These are phyloP conservation scores for Capronia americana DNA, from an alignment of 2,329 filamentous ascomycete species.

Conservation along the genomic window DNA sequence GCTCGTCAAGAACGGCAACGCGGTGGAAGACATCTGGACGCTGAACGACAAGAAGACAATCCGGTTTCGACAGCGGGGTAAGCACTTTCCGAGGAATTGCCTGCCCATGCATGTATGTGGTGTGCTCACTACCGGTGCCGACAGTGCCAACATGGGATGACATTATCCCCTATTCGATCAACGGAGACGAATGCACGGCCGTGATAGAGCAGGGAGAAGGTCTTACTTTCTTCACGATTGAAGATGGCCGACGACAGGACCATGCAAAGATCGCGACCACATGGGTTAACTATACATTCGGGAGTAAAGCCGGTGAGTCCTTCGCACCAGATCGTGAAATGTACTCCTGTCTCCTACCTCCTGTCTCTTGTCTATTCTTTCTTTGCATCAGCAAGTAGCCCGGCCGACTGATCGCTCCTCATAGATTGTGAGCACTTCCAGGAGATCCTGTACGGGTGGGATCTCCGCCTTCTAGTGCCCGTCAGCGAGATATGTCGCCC, in stretches of 20 bases:
- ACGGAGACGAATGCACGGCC: constrained; percentile 17
- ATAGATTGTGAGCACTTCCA: constrained; percentile 23
- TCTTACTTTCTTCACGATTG: constrained; percentile 22
- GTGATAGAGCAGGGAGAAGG: constrained; percentile 19
- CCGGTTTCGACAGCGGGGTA: constrained; percentile 21
- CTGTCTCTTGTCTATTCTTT: not conserved
- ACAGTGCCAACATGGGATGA: constrained; percentile 23
- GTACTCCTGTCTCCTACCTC: not conserved
- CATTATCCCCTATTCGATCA: constrained; percentile 23
- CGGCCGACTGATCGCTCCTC: not conserved
- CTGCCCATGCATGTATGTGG: not conserved
- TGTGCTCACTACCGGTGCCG: not conserved
- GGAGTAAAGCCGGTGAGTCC: constrained; percentile 9
- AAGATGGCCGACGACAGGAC: constrained; percentile 10
- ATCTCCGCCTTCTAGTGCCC: constrained; percentile 16
- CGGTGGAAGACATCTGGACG: constrained; percentile 25
- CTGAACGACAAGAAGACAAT: constrained; percentile 23
- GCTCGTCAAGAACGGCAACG: constrained; percentile 22
- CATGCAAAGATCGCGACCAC: constrained; percentile 18
- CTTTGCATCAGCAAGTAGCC: not conserved
- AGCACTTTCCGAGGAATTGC: constrained; percentile 1
- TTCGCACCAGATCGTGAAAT: not conserved
- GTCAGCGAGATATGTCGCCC: constrained; percentile 21
- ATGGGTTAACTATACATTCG: constrained; percentile 24
- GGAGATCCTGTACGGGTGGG: constrained; percentile 15